Base-by-base conservation (phyloP, 352 stramenopile species). In the Peronospora farinosa region DNA sequence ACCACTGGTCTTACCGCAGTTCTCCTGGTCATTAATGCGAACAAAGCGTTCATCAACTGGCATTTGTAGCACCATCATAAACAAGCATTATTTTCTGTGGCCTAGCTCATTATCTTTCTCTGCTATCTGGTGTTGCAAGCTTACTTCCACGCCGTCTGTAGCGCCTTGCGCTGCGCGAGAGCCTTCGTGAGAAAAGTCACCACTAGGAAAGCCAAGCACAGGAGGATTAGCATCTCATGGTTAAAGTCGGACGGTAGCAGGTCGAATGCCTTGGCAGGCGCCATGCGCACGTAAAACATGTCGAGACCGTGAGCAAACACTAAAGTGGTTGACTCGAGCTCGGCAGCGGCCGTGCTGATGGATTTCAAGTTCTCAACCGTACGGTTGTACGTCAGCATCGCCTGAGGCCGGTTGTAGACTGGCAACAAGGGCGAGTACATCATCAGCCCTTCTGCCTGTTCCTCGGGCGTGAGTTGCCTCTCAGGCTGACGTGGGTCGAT, bases 161-260 rank as follows among this genome's bases (percentile, higher is more conserved):
- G 67, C 13, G 69, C 76, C 61, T 94, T 94, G 51, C 78, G 77
- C 38, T 79, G 63, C 16, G 80, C 72, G 7, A 92, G 64, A 12
- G 61, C 51, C 51, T 83, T 84, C 1, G 85, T 72, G 8, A 86
- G 43, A 45, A 90, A 71, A 3, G 83, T 89, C 21, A 67, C 81
- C 16, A 75, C 71, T 40, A 96, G 61, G 48, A 98, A 86, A 27
- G 72, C 89, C 35, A 93, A 54, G 41, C 94, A 88, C 31, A 98
- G 69, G 25, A 96, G 57, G 21, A 95, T 78, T n/a, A 98, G 70
- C 58, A 98, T 78, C 58, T 88, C 74, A 54, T 93, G 85, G 65
- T 97, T 97, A 62, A 98, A 98, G 69, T 97, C 92, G 39, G 95
- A 93, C 5, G 95, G 90, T 19, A 98, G 72, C 43, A 98, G 69